phyloP scores from a whole-genome alignment of 176 grass and related monocot species.

The Miscanthus lutarioriparius region DNA sequence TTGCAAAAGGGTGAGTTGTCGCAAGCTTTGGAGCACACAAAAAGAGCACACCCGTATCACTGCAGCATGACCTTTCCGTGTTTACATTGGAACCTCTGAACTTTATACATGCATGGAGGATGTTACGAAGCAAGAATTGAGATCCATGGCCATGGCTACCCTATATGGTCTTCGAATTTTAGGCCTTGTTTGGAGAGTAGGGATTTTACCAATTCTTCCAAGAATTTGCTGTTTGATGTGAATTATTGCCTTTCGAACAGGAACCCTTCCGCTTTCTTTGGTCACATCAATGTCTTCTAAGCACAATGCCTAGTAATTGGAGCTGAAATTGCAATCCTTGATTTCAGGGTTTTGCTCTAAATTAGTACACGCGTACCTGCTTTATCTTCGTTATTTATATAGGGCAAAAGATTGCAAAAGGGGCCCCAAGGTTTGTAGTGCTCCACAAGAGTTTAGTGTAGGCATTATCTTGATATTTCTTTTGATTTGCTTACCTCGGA shows the following conservation, averaged over 20 bases:
- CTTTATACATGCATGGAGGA: slow-evolving; percentile 14
- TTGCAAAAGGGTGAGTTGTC: slow-evolving; percentile 34
- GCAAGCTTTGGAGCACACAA: slow-evolving; percentile 32
- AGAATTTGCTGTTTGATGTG: not conserved
- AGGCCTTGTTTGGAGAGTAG: not conserved
- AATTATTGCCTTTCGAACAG: not conserved
- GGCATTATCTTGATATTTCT: slow-evolving; percentile 18
- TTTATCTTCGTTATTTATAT: slow-evolving; percentile 50
- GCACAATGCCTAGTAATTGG: slow-evolving; percentile 47
- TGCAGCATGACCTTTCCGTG: slow-evolving; percentile 33
- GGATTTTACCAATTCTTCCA: not conserved
- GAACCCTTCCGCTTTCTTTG: not conserved
- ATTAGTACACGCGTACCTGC: slow-evolving; percentile 31
- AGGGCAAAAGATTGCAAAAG: not conserved
- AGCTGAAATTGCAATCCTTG: slow-evolving; percentile 35
- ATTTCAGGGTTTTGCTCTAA: slow-evolving; percentile 70
- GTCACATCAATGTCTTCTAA: slow-evolving; percentile 59
- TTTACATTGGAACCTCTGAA: slow-evolving; percentile 25
- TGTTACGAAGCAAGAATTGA: not conserved
- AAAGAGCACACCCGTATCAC: slow-evolving; percentile 31
- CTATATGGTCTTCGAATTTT: not conserved
- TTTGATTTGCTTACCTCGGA: slow-evolving; percentile 32
- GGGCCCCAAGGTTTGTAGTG: slow-evolving; percentile 25
- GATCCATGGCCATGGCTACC: not conserved
- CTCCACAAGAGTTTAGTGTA: slow-evolving; percentile 1